Conservation (phyloP, 1,284 basidiomycete genomes). For the Boletus mariae region DNA sequence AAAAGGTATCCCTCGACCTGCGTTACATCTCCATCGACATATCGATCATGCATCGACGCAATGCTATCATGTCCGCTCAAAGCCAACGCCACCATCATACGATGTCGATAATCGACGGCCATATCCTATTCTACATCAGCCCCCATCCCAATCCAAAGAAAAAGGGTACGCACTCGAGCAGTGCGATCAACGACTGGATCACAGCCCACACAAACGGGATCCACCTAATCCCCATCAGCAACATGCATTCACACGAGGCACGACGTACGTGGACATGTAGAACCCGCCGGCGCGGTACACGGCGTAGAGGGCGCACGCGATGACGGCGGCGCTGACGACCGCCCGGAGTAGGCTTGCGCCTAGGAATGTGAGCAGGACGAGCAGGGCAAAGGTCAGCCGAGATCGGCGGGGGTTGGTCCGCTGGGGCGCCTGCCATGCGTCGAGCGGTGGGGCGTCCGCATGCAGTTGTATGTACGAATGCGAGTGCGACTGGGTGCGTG, state of each 20-base stretch:
- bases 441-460: neutral
- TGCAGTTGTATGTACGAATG: neutral
- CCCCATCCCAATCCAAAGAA: neutral
- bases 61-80: neutral
- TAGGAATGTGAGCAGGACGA: constrained; percentile 62
- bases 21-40: no score
- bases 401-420: constrained; percentile 52
- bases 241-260: neutral
- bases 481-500: neutral
- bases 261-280: constrained; percentile 73
- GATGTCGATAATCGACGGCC: constrained; percentile 56
- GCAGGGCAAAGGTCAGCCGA: constrained; percentile 57
- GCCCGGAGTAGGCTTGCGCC: constrained; percentile 57
- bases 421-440: constrained; percentile 17
- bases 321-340: constrained; percentile 64
- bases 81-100: constrained; percentile 25
- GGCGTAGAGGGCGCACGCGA: constrained; percentile 69
- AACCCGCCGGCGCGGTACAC: constrained; percentile 67
- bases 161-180: constrained; percentile 52
- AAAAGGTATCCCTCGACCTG: neutral
- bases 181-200: constrained; percentile 63
- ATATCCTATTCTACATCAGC: constrained; percentile 38
- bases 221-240: constrained; percentile 49
- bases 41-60: no score
- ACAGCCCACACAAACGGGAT: constrained; percentile 76